Evolutionary conservation across 805 yeast genomes (phyloP), one percentile per base, ranked within the genome.

Genomic region (Suhomyces sp.): DNA sequence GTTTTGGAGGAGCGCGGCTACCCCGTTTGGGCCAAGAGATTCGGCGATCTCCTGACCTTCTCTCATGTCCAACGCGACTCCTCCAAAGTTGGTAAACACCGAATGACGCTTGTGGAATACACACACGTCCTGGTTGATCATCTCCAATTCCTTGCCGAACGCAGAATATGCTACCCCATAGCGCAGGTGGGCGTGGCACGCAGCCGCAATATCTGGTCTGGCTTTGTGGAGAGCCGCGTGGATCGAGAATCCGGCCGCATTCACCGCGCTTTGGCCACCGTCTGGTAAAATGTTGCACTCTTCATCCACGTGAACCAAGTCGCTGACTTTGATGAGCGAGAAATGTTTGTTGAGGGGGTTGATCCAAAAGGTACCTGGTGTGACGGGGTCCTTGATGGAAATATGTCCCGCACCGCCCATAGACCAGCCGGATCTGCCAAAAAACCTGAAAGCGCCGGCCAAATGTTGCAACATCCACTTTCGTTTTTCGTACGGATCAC

Each of bases 381-480:
- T 83, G 44, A 87, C 83, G 3, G 97, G 96, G 63, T 90, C 97
- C 60, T 94, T 79, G 10, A 90, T 79, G 7, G 94, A 86, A 53
- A 90, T 89, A 66, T 90, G 97, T 22, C 97, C 97, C 0, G 96
- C 90, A 19, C 83, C 68, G 13, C 96, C 96, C 66, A 88, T 90
- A 15, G 84, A 76, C 68, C 72, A 89, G 15, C 89, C 90, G 59
- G 81, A 82, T 63, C 96, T 78, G n/a, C 89, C 91, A 67, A 90
- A 88, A 1, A 87, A 80, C 56, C 96, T 78, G 74, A 89, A 89
- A 1, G 93, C 92, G 33, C 86, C 94, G 1, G 96, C 96, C 86
- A 87, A 82, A 61, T 89, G 96, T 64, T 87, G 82, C 47, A 78
- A 65, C 52, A 81, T 68, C 82, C 83, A 82, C 61, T 77, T 71